phyloP scores from a whole-genome alignment of 331 rosid genomes.

The Stylosanthes scabra region DNA sequence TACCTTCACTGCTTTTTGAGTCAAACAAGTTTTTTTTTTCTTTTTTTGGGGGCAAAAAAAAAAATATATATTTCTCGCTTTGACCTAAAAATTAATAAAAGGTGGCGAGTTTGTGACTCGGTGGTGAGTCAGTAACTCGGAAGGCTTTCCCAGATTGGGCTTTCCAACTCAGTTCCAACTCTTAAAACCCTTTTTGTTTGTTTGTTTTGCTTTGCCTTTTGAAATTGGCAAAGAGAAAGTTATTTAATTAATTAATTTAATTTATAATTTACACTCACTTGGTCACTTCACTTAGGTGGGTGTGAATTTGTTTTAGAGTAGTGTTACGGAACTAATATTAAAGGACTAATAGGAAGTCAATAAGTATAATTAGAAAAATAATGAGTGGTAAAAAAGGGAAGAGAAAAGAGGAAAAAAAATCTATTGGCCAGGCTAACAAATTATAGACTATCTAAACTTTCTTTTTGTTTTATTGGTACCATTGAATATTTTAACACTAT shows the following conservation, averaged over 20 bases:
- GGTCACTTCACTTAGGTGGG: not conserved
- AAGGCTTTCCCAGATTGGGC: conserved; percentile 28
- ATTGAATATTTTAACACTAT: not conserved
- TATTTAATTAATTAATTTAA: not conserved
- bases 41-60: not conserved
- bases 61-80: conserved; percentile 28
- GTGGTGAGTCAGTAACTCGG: conserved; percentile 15
- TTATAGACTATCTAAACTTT: too few relatives aligned
- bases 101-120: conserved; percentile 34
- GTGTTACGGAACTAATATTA: too few relatives aligned
- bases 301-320: not conserved
- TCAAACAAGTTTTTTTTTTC: conserved; percentile 48
- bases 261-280: not conserved
- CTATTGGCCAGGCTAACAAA: too few relatives aligned
- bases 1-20: conserved; percentile 46
- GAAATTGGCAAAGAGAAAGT: conserved; percentile 19
- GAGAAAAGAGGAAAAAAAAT: too few relatives aligned
- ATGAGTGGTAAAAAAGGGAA: too few relatives aligned
- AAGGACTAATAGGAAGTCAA: too few relatives aligned
- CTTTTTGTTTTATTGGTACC: not conserved
- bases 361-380: too few relatives aligned
- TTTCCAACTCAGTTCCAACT: conserved; percentile 24
- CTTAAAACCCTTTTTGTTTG: conserved; percentile 36
- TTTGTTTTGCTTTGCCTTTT: conserved; percentile 13
- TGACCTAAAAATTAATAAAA: conserved; percentile 38